These are phyloP conservation scores for Lagenidium giganteum DNA, from an alignment of 352 stramenopile species.

Conservation along the genomic window DNA sequence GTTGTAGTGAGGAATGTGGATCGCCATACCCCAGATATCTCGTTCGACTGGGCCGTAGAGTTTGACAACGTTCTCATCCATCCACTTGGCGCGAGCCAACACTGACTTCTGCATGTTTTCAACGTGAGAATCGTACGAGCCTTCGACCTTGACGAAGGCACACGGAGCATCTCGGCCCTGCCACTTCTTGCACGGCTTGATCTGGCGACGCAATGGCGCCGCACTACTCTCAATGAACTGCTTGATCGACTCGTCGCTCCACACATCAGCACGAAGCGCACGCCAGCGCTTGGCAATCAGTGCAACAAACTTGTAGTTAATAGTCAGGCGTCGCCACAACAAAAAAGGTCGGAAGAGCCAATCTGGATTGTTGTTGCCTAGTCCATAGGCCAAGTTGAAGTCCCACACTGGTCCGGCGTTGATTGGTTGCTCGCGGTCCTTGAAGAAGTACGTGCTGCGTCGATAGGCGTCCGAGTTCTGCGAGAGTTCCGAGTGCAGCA, in stretches of 20 bases:
- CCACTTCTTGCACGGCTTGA: slow-evolving; percentile 12
- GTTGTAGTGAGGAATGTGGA: slow-evolving; percentile 13
- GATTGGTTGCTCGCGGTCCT: slow-evolving; percentile 19
- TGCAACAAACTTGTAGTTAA: slow-evolving; percentile 22
- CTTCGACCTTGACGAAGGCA: slow-evolving; percentile 5
- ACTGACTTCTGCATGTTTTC: slow-evolving; percentile 1
- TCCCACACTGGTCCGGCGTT: slow-evolving; percentile 15
- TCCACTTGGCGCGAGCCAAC: slow-evolving; percentile 9
- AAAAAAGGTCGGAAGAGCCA: slow-evolving; percentile 16
- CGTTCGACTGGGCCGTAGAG: slow-evolving; percentile 7
- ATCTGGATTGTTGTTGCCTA: slow-evolving; percentile 4
- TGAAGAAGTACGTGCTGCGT: slow-evolving; percentile 23
- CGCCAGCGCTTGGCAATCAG: slow-evolving; percentile 15
- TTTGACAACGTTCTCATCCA: slow-evolving; percentile 13
- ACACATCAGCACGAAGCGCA: slow-evolving; percentile 10
- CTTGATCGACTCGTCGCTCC: slow-evolving; percentile 12
- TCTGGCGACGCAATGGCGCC: slow-evolving; percentile 6
- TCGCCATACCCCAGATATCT: slow-evolving; percentile 1
- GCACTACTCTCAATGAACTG: slow-evolving; percentile 6
- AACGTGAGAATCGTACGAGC: slow-evolving; percentile 11
- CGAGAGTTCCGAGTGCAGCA: slow-evolving; percentile 21
- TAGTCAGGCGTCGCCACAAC: slow-evolving; percentile 17
- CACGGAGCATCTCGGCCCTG: slow-evolving; percentile 1
- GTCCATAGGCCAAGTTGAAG: slow-evolving; percentile 16
- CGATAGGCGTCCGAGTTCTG: slow-evolving; percentile 22